These are phyloP conservation scores for Phytophthora gonapodyides DNA, from an alignment of 352 stramenopile species.

Conservation along the genomic window DNA sequence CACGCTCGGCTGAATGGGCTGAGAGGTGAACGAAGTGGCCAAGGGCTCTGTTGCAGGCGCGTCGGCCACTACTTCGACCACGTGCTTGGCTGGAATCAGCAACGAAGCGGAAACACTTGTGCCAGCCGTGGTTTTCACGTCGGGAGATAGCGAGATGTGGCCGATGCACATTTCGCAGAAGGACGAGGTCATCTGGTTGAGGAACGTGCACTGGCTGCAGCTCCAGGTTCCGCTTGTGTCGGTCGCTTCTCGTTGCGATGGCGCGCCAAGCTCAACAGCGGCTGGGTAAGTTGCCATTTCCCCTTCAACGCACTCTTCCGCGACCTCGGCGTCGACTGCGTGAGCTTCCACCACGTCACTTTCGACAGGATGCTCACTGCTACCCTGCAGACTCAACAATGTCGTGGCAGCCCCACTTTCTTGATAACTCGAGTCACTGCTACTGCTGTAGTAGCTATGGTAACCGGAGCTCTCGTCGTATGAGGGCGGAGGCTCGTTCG, in stretches of 20 bases:
- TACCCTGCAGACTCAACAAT: slow-evolving; percentile 26
- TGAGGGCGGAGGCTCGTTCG: slow-evolving; percentile 4
- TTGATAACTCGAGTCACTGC: not conserved
- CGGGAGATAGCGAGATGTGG: slow-evolving; percentile 52
- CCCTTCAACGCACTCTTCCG: slow-evolving; percentile 17
- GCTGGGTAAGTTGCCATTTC: slow-evolving; percentile 6
- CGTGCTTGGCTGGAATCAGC: slow-evolving; percentile 20
- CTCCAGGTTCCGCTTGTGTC: slow-evolving; percentile 39
- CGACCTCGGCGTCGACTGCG: slow-evolving; percentile 43
- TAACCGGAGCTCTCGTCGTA: slow-evolving; percentile 18
- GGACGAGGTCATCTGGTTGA: slow-evolving; percentile 56
- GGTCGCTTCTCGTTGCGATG: slow-evolving; percentile 6
- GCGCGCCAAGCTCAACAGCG: slow-evolving; percentile 7
- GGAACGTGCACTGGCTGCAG: slow-evolving; percentile 61
- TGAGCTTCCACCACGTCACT: slow-evolving; percentile 45
- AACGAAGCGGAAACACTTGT: slow-evolving; percentile 31
- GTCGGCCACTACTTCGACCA: slow-evolving; percentile 15
- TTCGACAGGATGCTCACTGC: not conserved
- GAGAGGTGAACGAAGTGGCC: not conserved
- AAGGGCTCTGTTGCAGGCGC: slow-evolving; percentile 5
- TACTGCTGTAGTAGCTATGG: slow-evolving; percentile 18
- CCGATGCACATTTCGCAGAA: slow-evolving; percentile 69
- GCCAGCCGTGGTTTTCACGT: slow-evolving; percentile 23
- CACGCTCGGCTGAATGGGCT: slow-evolving; percentile 6
- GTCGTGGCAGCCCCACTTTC: slow-evolving; percentile 24